Evolutionary conservation across 2,329 filamentous ascomycete species (phyloP).

Genomic region (Trichoderma citrinoviride): DNA sequence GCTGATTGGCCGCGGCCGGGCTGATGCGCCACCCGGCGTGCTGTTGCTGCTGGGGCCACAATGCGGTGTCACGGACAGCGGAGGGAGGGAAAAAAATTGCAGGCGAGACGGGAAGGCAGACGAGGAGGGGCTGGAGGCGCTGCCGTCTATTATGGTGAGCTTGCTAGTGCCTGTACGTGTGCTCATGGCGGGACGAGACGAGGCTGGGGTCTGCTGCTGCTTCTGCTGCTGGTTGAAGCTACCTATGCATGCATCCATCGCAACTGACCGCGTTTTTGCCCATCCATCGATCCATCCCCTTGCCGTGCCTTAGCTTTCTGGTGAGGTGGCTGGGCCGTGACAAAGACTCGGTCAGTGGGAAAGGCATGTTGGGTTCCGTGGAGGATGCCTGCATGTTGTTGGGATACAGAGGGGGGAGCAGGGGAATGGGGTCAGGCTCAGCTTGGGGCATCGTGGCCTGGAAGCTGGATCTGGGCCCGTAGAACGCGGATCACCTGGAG

Average conservation of each 20-base stretch:
- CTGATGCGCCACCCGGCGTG: neutral
- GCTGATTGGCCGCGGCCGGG: slow-evolving; percentile 1
- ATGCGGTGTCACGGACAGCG: slow-evolving; percentile 7
- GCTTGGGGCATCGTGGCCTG: neutral
- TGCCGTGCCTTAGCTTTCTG: neutral
- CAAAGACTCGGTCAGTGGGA: neutral
- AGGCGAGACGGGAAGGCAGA: neutral
- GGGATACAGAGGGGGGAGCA: neutral
- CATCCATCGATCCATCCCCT: neutral
- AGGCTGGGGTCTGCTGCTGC: neutral
- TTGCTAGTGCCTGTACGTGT: no score
- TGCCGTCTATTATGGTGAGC: slow-evolving; percentile 5
- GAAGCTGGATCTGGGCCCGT: neutral
- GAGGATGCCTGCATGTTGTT: slow-evolving; percentile 12
- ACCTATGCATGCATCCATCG: neutral
- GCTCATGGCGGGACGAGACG: neutral
- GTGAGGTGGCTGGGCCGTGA: neutral
- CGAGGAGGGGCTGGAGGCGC: neutral
- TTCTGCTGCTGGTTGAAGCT: neutral
- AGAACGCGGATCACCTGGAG: neutral
- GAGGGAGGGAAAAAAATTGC: neutral
- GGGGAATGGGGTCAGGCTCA: neutral
- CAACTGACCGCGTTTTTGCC: slow-evolving; percentile 20
- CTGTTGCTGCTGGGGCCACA: slow-evolving; percentile 13
- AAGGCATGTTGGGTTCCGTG: neutral